Evolutionary conservation across 768 basidiomycete species (phyloP), one percentile per base, ranked within the genome.

Genomic region (Leccinum ochraceum): DNA sequence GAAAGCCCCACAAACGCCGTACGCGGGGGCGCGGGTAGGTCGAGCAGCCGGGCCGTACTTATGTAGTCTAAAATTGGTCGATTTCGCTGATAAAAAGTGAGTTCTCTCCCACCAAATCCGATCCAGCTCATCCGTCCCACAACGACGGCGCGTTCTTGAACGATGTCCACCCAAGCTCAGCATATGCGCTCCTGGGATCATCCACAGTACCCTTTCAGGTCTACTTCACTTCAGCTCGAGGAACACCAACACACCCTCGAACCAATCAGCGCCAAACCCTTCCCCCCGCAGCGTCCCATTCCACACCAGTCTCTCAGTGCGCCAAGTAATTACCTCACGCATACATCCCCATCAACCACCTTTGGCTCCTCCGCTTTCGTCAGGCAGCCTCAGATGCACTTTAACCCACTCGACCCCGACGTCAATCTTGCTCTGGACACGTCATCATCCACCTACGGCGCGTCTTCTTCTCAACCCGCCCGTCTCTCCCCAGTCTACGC

Each of bases 201-300:
- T 2, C 26, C 52, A 0, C 64, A 63, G 10, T 67, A 61, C 55
- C 2, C 60, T 2, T 51, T 67, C 53, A 63, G 53, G 11, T 68
- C 61, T 3, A 54, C 69, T 10, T 39, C 37, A 39, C 63, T 67
- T 9, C 69, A 74, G 26, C 74, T 75, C 51, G 73, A 75, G 24
- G 72, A 75, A 24, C 59, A 60, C 2, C 50, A 64, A 1, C 69
- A 65, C 54, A 16, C 69, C 20, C 39, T 74, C 16, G 62, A 72
- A 4, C 42, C 42, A 17, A 44, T 44, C 42, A 30, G 16, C 32
- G 11, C 51, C 30, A 66, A 28, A n/a, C 56, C 8, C 8, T 54
- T 55, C 10, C 37, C 54, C 10, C 74, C 65, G 4, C 68, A 64
- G 16, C 59, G 16, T 16, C 69, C 58, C 24, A 28, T 58, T 3